phyloP scores from a whole-genome alignment of 441 rosid genomes.

The Euphorbia schlechtendalii region DNA sequence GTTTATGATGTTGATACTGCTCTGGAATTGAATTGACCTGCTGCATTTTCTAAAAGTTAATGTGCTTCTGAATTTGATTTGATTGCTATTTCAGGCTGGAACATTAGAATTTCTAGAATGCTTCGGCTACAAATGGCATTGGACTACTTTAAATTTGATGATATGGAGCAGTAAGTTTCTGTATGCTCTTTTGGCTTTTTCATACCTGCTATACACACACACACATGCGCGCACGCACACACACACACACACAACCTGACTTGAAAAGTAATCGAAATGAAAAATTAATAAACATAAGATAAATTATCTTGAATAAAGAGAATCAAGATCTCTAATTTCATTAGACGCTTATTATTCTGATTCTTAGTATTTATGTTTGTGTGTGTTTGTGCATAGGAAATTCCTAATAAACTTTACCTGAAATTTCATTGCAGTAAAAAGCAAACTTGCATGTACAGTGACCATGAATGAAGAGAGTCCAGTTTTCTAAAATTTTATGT shows the following conservation, averaged over 20 bases:
- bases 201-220: too few species aligned
- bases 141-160: slow-evolving; percentile 83
- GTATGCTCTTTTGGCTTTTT: too few species aligned
- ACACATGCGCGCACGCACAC: too few species aligned
- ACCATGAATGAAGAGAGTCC: slow-evolving; percentile 1
- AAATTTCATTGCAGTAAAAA: neutral
- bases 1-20: slow-evolving; percentile 4
- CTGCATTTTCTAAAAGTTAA: slow-evolving; percentile 11
- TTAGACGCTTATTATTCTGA: neutral
- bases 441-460: neutral
- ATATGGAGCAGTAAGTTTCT: slow-evolving; percentile 72
- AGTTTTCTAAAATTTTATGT: neutral
- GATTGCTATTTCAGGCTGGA: slow-evolving; percentile 70
- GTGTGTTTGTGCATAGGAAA: neutral
- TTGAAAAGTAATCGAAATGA: too few species aligned
- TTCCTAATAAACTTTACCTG: neutral
- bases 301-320: too few species aligned
- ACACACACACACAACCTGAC: too few species aligned
- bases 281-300: too few species aligned
- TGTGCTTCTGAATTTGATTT: slow-evolving; percentile 19
- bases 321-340: too few species aligned
- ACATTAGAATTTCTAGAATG: slow-evolving; percentile 62
- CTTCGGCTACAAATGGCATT: slow-evolving; percentile 78
- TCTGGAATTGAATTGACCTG: neutral
- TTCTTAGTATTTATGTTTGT: too few species aligned